These are phyloP conservation scores for Trametes maxima DNA, from an alignment of 768 basidiomycete species.

Conservation along the genomic window DNA sequence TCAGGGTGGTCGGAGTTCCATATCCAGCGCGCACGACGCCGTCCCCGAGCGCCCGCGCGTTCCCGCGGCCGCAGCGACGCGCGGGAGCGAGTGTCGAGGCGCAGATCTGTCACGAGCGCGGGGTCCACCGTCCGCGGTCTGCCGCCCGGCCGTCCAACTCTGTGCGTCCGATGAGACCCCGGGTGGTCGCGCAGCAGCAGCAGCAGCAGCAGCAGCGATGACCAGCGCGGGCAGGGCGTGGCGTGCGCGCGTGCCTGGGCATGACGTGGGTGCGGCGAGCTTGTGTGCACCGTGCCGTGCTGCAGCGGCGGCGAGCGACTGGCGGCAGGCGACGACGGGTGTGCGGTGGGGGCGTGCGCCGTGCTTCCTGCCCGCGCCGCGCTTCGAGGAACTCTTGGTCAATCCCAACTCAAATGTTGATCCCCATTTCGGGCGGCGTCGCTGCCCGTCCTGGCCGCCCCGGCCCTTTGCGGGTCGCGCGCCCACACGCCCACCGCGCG, in stretches of 20 bases:
- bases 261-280: background rate
- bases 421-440: background rate
- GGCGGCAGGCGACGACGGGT: background rate
- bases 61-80: background rate
- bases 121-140: too few species aligned
- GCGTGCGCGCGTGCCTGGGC: too few species aligned
- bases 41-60: slow-evolving; percentile 9
- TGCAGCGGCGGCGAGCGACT: background rate
- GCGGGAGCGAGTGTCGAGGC: background rate
- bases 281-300: slow-evolving; percentile 8
- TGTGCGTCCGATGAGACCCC: too few species aligned
- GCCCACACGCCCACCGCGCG: background rate
- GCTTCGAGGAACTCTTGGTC: slow-evolving; percentile 16
- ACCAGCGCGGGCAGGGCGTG: too few species aligned
- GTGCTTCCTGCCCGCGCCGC: slow-evolving; percentile 14
- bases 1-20: slow-evolving; percentile 13
- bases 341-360: background rate
- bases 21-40: background rate
- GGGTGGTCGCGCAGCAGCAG: too few species aligned
- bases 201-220: too few species aligned
- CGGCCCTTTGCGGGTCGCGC: background rate
- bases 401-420: slow-evolving; percentile 20
- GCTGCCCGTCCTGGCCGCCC: slow-evolving; percentile 4
- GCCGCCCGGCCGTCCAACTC: too few species aligned
- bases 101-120: background rate